A percentile compares a stretch with the other conserved stretches of the same genome.
Conservation (phyloP, 2,329 filamentous ascomycete species). For the Chlorencoelia australis region DNA sequence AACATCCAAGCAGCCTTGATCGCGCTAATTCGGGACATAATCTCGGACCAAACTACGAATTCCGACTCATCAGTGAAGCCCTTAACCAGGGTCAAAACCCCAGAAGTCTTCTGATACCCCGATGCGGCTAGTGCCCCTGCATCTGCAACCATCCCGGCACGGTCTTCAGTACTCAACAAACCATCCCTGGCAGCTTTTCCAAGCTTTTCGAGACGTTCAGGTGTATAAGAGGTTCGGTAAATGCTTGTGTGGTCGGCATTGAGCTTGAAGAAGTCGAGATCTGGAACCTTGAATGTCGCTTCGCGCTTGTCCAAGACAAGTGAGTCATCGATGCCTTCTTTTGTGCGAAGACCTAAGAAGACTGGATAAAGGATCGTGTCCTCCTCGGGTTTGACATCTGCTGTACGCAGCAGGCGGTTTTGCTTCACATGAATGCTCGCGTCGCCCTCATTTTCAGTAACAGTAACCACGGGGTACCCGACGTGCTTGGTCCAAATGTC, state of each 20-base stretch:
- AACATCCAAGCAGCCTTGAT: constrained; percentile 83
- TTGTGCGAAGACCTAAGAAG: constrained; percentile 75
- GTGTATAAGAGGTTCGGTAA: constrained; percentile 81
- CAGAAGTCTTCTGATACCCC: constrained; percentile 89
- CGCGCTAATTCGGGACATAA: constrained; percentile 66
- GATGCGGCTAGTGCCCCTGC: constrained; percentile 81
- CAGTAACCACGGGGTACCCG: constrained; percentile 82
- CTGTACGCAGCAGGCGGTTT: constrained; percentile 87
- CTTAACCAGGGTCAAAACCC: constrained; percentile 74
- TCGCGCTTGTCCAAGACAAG: constrained; percentile 64
- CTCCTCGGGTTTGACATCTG: constrained; percentile 87
- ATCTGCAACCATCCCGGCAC: constrained; percentile 90
- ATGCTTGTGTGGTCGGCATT: constrained; percentile 92
- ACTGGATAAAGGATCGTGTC: constrained; percentile 83
- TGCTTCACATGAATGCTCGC: constrained; percentile 80
- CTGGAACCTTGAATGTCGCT: constrained; percentile 64
- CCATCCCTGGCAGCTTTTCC: constrained; percentile 76
- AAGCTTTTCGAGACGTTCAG: constrained; percentile 76
- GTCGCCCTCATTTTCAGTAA: constrained; percentile 62
- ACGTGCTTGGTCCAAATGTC: constrained; percentile 96
- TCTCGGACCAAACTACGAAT: constrained; percentile 93
- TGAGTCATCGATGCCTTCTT: constrained; percentile 70
- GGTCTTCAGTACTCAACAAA: constrained; percentile 76
- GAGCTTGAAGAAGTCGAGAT: constrained; percentile 87
- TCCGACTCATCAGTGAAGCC: constrained; percentile 77